A percentile compares a stretch with the other conserved stretches of the same genome.
phyloP scores from a whole-genome alignment of 129 eudicot species.

The Escallonia herrerae region DNA sequence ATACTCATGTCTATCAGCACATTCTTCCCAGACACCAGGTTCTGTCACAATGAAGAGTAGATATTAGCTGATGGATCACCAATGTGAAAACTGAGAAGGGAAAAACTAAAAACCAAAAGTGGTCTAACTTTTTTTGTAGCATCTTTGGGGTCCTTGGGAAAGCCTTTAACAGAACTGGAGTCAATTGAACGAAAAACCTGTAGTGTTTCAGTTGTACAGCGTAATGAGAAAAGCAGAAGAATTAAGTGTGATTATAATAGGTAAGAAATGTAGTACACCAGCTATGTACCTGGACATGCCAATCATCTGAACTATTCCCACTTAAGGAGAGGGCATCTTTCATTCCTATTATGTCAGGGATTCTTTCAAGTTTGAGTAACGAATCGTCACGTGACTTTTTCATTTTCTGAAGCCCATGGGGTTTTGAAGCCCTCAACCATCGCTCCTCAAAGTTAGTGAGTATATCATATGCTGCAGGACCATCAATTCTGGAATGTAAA shows the following conservation, averaged over 20 bases:
- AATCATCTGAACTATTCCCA: conserved; percentile 51
- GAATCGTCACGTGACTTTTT: conserved; percentile 49
- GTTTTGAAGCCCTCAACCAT: conserved; percentile 74
- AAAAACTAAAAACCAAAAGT: conserved; percentile 7
- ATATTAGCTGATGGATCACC: conserved; percentile 6
- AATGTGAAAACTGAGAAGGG: neutral
- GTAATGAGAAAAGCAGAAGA: neutral
- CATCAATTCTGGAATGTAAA: conserved; percentile 75
- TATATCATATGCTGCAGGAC: conserved; percentile 88
- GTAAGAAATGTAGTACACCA: too few species aligned
- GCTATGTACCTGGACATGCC: conserved; percentile 81
- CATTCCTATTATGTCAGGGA: conserved; percentile 51
- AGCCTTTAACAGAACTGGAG: conserved; percentile 76
- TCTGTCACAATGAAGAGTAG: conserved; percentile 36
- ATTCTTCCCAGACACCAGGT: conserved; percentile 87
- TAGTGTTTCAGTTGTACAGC: neutral
- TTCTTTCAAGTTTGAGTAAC: conserved; percentile 49
- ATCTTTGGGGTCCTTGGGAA: conserved; percentile 74
- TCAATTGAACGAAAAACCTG: conserved; percentile 93
- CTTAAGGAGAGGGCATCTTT: conserved; percentile 27
- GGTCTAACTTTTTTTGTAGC: conserved; percentile 57
- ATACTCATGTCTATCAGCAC: conserved; percentile 95
- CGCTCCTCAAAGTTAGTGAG: conserved; percentile 84
- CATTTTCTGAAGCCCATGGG: conserved; percentile 42
- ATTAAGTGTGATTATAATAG: too few species aligned